phyloP scores from a whole-genome alignment of 441 rosid species.

The Brassica balearica region DNA sequence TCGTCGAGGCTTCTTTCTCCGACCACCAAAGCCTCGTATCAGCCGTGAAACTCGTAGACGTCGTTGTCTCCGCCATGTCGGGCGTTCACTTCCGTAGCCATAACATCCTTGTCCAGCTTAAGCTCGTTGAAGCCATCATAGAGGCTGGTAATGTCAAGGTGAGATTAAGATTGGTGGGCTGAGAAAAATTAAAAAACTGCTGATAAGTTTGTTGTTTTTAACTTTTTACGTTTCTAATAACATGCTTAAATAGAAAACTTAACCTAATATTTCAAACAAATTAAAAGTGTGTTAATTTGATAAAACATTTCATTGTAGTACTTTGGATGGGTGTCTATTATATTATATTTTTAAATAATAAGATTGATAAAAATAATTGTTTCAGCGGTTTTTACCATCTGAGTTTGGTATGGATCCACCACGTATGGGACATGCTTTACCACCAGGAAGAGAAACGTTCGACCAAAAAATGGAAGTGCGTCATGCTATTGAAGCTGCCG shows the following conservation, averaged over 20 bases:
- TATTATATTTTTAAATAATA: not conserved
- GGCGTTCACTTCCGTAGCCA: constrained; percentile 79
- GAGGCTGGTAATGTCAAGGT: constrained; percentile 83
- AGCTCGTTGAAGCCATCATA: constrained; percentile 82
- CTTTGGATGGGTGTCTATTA: too few species aligned
- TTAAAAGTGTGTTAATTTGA: not conserved
- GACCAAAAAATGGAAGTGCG: constrained; percentile 81
- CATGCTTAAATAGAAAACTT: not conserved
- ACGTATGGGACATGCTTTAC: constrained; percentile 70
- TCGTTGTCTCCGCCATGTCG: constrained; percentile 80
- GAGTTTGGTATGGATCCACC: constrained; percentile 84
- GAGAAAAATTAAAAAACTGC: not conserved
- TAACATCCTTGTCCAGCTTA: constrained; percentile 67
- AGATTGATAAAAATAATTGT: not conserved
- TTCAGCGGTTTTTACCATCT: too few species aligned
- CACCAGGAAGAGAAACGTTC: constrained; percentile 75
- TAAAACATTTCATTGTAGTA: not conserved
- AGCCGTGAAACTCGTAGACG: constrained; percentile 74
- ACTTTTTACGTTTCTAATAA: not conserved
- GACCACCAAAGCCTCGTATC: constrained; percentile 72
- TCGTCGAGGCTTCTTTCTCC: constrained; percentile 65
- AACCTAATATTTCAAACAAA: not conserved
- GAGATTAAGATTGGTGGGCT: not conserved
- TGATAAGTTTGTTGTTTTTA: not conserved
- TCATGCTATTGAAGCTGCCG: constrained; percentile 70